Evolutionary conservation across 371 early-diverging fungal species (phyloP).

Genomic region (Mucor lusitanicus): DNA sequence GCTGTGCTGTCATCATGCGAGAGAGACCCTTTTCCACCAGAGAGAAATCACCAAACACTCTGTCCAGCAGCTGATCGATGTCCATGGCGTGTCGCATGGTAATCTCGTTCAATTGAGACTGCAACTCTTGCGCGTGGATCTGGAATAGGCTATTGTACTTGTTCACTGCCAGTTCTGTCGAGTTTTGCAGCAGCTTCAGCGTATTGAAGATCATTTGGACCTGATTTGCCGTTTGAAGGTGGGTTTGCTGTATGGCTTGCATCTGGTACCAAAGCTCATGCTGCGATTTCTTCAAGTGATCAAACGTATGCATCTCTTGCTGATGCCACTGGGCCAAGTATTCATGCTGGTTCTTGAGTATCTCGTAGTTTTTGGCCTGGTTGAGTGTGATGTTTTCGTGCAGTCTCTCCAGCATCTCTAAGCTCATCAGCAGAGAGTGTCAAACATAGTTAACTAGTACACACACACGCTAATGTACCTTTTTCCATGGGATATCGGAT

Average conservation of each 20-base stretch:
- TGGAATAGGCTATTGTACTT: not conserved
- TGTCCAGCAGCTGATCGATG: not conserved
- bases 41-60: not conserved
- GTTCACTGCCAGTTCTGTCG: not conserved
- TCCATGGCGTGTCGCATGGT: not conserved
- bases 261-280: slow-evolving; percentile 2
- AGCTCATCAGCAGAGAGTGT: not conserved
- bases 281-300: slow-evolving; percentile 11
- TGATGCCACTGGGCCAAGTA: slow-evolving; percentile 20
- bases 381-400: slow-evolving; percentile 20
- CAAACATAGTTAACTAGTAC: too few species aligned
- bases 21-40: not conserved
- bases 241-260: not conserved
- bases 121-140: not conserved
- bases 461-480: too few species aligned
- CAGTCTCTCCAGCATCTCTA: slow-evolving; percentile 19
- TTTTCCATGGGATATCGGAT: slow-evolving; percentile 26
- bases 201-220: slow-evolving; percentile 7
- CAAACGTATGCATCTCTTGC: slow-evolving; percentile 18
- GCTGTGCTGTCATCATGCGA: not conserved
- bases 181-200: slow-evolving; percentile 2
- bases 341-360: slow-evolving; percentile 15
- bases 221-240: not conserved
- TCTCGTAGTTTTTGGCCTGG: slow-evolving; percentile 22
- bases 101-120: not conserved